Evolutionary conservation across 2,329 filamentous ascomycete genomes (phyloP), one percentile per base, ranked within the genome.

Genomic region (Sclerotinia spermophila): DNA sequence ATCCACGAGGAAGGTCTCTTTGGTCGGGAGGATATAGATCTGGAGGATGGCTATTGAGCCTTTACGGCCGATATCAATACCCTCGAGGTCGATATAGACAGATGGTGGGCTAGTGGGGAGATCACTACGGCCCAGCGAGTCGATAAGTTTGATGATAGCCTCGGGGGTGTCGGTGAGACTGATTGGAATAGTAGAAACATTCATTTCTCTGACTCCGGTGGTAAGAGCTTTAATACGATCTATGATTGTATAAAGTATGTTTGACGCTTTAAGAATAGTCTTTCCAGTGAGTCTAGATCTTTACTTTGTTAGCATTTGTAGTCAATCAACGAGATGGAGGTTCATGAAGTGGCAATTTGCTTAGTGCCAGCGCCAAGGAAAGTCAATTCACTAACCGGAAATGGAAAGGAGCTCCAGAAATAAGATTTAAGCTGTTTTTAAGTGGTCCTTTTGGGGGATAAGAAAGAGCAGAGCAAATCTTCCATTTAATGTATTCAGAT

Each of bases 21-120:
- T 70, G 3, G 51, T 58, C 1, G 78, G 77, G 3, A 72, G 66
- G 55, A 81, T 72, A 45, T 80, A 77, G 27, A 84, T 70, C 19
- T 79, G 77, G 6, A 85, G 55, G 35, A 84, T 79, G 0, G 83
- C 83, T 19, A 85, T 77, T 3, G 78, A 77, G 13, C 83, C 82
- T n/a, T 80, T 40, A 8, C 82, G 78, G n/a, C 72, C 76, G 30
- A 85, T 79, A 13, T 82, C 74, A 21, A 81, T 74, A 5, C 83
- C 83, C 76, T 85, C 83, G 1, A 84, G 71, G 65, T 84, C 82
- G n/a, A 84, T 53, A 73, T 81, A 84, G 7, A 84, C 74, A 17
- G 79, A 77, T 4, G 79, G 78, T 8, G 78, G 78, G 15, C 66
- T 62, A 42, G 70, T 74, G 5, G 77, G 75, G 5, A 76, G 69